Percentiles rank a stretch among this genome's conserved stretches.
Evolutionary conservation across 352 stramenopile species (phyloP).

Genomic region (Globisporangium middletonii): DNA sequence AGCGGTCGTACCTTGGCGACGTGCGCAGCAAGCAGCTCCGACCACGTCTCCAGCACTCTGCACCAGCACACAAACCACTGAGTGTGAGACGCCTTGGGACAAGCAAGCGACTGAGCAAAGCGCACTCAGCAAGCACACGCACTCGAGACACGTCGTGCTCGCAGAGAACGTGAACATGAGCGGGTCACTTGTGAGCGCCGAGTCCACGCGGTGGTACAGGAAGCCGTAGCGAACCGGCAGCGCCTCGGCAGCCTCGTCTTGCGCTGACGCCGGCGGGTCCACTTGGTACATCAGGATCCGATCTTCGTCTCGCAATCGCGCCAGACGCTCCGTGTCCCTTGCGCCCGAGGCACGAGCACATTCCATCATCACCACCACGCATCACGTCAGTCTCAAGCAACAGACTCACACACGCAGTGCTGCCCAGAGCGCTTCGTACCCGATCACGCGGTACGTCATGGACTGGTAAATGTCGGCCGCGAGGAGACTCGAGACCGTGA

Average conservation of each 20-base stretch:
- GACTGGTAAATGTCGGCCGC: conserved; percentile 74
- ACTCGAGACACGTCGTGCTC: conserved; percentile 59
- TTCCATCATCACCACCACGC: neutral
- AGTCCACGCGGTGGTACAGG: conserved; percentile 61
- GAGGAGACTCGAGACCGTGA: conserved; percentile 32
- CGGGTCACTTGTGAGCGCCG: conserved; percentile 46
- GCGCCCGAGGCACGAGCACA: neutral
- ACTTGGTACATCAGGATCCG: conserved; percentile 71
- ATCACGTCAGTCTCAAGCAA: neutral
- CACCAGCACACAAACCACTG: neutral
- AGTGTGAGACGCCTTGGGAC: too few species aligned
- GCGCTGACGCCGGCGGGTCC: conserved; percentile 18
- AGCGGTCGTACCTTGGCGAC: conserved; percentile 20
- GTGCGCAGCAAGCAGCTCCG: conserved; percentile 32
- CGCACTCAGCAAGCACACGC: neutral
- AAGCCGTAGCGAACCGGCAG: conserved; percentile 50
- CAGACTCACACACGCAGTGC: neutral
- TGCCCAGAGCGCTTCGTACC: conserved; percentile 15
- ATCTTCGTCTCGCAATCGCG: conserved; percentile 61
- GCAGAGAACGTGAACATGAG: conserved; percentile 58
- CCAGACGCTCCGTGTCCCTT: conserved; percentile 53
- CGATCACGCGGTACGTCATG: conserved; percentile 68
- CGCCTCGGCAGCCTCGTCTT: conserved; percentile 8
- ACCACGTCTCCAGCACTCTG: conserved; percentile 56
- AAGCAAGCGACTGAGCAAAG: too few species aligned